Conservation (phyloP, 371 early-diverging fungal species). For the Apophysomyces trapeziformis region DNA sequence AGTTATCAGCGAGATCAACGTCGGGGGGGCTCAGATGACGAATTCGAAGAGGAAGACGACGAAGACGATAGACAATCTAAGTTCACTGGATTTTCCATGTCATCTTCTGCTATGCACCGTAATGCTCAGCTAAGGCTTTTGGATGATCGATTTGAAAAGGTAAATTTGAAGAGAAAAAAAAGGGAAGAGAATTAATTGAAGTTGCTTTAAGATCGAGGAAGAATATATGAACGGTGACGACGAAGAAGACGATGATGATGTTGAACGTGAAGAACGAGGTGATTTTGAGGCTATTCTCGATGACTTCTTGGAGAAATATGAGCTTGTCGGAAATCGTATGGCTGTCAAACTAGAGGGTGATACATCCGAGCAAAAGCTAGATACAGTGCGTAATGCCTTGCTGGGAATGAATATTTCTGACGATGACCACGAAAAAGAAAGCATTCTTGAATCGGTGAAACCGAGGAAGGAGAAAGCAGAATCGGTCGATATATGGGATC, state of each 20-base stretch:
- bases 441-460: constrained; percentile 33
- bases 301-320: constrained; percentile 88
- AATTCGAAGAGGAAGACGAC: constrained; percentile 42
- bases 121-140: constrained; percentile 84
- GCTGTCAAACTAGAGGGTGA: constrained; percentile 70
- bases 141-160: constrained; percentile 92
- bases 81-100: constrained; percentile 78
- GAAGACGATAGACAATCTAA: constrained; percentile 47
- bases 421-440: constrained; percentile 31
- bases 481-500: constrained; percentile 12
- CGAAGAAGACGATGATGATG: constrained; percentile 56
- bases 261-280: constrained; percentile 50
- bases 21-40: constrained; percentile 32
- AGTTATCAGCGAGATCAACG: constrained; percentile 54
- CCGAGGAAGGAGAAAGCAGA: constrained; percentile 20
- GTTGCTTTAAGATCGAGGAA: constrained; percentile 55
- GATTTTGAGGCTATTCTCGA: constrained; percentile 81
- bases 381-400: constrained; percentile 70
- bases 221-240: constrained; percentile 83
- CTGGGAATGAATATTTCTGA: constrained; percentile 44
- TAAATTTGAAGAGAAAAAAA: constrained; percentile 18
- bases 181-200: not conserved
- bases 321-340: constrained; percentile 78
- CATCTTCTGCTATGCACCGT: constrained; percentile 92
- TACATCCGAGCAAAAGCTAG: constrained; percentile 64